A percentile compares a stretch with the other conserved stretches of the same genome.
Evolutionary conservation across 179 eudicot genomes (phyloP).

Genomic region (Monotropa hypopitys): DNA sequence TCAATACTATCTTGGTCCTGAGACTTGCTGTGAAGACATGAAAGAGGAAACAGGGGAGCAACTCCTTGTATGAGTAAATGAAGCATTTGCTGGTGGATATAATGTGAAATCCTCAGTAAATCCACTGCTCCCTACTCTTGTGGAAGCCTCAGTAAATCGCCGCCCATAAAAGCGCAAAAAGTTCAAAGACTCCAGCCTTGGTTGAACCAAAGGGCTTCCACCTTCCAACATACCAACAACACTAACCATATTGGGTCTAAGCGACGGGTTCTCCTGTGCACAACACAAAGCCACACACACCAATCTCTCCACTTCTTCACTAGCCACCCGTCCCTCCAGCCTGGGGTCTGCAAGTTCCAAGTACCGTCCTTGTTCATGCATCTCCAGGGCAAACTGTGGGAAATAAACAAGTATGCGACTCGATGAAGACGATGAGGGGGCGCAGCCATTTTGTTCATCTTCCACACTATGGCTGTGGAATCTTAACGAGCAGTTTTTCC

Average conservation of each 20-base stretch:
- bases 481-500: constrained; percentile 37
- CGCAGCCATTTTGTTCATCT: constrained; percentile 18
- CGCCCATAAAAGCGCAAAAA: constrained; percentile 64
- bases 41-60: constrained; percentile 19
- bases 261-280: constrained; percentile 54
- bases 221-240: constrained; percentile 64
- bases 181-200: constrained; percentile 37
- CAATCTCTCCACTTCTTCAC: constrained; percentile 48
- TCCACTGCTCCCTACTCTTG: constrained; percentile 17
- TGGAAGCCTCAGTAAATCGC: constrained; percentile 42
- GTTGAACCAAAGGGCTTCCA: constrained; percentile 26
- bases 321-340: constrained; percentile 49
- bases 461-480: constrained; percentile 30
- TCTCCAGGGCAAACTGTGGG: constrained; percentile 54
- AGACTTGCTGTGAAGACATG: constrained; percentile 41
- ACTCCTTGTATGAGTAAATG: constrained; percentile 9
- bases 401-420: constrained; percentile 21
- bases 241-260: constrained; percentile 52
- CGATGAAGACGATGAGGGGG: constrained; percentile 23
- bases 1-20: constrained; percentile 39
- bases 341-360: constrained; percentile 55
- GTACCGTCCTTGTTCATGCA: constrained; percentile 59
- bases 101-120: constrained; percentile 8
- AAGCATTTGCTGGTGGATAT: constrained; percentile 19
- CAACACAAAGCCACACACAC: constrained; percentile 61